phyloP scores from a whole-genome alignment of 2,329 filamentous ascomycete species.

The Trichothecium sympodiale region DNA sequence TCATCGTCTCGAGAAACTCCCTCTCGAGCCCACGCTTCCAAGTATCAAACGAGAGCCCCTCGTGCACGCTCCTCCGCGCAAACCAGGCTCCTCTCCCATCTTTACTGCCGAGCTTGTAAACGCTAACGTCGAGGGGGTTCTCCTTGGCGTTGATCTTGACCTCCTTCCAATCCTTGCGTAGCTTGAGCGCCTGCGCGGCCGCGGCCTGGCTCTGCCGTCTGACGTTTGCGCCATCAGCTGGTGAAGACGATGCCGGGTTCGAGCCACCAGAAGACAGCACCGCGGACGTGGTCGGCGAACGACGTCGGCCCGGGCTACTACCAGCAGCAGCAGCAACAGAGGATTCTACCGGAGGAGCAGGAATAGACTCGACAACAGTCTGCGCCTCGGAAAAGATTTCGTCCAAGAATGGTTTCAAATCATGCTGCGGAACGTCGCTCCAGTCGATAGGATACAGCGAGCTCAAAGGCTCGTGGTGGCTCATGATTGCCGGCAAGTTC shows the following conservation, averaged over 20 bases:
- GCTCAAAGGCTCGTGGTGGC: constrained; percentile 47
- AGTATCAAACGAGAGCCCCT: constrained; percentile 62
- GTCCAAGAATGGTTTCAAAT: constrained; percentile 41
- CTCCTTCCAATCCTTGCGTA: constrained; percentile 84
- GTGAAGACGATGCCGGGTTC: not conserved
- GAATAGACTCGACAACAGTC: constrained; percentile 66
- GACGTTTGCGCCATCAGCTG: not conserved
- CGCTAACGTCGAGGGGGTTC: constrained; percentile 63
- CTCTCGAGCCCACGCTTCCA: constrained; percentile 67
- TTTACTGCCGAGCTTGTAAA: constrained; percentile 70
- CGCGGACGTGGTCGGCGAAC: not conserved
- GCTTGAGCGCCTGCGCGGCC: constrained; percentile 34
- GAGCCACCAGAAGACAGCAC: not conserved
- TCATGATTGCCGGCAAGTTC: no score
- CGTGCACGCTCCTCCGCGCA: constrained; percentile 71
- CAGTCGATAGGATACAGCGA: constrained; percentile 45
- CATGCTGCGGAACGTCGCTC: constrained; percentile 31
- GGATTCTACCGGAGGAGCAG: constrained; percentile 27
- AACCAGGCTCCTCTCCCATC: constrained; percentile 89
- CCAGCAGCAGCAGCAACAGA: constrained; percentile 23
- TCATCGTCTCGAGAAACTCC: constrained; percentile 72
- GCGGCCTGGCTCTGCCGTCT: constrained; percentile 27
- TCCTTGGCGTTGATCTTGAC: constrained; percentile 60
- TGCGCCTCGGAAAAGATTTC: constrained; percentile 57
- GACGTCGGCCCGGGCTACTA: not conserved